phyloP scores from a whole-genome alignment of 2,329 filamentous ascomycete species.

The Bipolaris zeicola region DNA sequence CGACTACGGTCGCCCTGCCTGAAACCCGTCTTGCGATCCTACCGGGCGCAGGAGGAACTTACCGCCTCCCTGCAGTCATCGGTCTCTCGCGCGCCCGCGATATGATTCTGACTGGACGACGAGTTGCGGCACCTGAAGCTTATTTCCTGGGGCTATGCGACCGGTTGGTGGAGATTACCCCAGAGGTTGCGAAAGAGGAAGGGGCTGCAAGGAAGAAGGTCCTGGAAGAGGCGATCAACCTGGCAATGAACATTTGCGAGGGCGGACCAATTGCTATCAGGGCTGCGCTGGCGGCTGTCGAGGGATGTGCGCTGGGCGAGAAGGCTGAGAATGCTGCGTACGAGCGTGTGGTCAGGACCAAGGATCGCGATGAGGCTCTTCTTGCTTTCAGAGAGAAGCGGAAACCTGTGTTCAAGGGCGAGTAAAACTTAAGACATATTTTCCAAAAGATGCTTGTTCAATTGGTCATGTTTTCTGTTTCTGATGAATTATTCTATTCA shows the following conservation, averaged over 20 bases:
- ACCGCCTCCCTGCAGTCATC: slow-evolving; percentile 81
- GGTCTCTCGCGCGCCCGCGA: slow-evolving; percentile 84
- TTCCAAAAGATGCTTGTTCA: background rate
- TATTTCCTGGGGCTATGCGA: slow-evolving; percentile 92
- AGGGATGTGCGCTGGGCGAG: slow-evolving; percentile 67
- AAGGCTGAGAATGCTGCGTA: slow-evolving; percentile 88
- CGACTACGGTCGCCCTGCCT: slow-evolving; percentile 78
- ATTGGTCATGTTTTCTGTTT: slow-evolving; percentile 25
- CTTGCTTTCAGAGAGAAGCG: slow-evolving; percentile 81
- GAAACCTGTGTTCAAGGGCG: slow-evolving; percentile 69
- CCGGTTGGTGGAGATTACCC: slow-evolving; percentile 79
- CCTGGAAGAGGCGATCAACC: slow-evolving; percentile 73
- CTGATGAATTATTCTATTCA: slow-evolving; percentile 2
- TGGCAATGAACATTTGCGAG: slow-evolving; percentile 86
- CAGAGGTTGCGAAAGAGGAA: slow-evolving; percentile 58
- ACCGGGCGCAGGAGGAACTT: slow-evolving; percentile 91
- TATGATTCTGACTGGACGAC: slow-evolving; percentile 86
- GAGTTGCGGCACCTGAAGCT: slow-evolving; percentile 81
- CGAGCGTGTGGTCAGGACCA: slow-evolving; percentile 77
- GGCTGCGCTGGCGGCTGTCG: slow-evolving; percentile 79
- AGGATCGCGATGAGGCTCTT: slow-evolving; percentile 88
- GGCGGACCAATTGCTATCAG: slow-evolving; percentile 84
- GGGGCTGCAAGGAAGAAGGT: slow-evolving; percentile 68
- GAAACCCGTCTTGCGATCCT: slow-evolving; percentile 94
- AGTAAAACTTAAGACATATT: slow-evolving; percentile 19